These are phyloP conservation scores for Hanseniaspora meyeri DNA, from an alignment of 805 yeast species.

Conservation along the genomic window DNA sequence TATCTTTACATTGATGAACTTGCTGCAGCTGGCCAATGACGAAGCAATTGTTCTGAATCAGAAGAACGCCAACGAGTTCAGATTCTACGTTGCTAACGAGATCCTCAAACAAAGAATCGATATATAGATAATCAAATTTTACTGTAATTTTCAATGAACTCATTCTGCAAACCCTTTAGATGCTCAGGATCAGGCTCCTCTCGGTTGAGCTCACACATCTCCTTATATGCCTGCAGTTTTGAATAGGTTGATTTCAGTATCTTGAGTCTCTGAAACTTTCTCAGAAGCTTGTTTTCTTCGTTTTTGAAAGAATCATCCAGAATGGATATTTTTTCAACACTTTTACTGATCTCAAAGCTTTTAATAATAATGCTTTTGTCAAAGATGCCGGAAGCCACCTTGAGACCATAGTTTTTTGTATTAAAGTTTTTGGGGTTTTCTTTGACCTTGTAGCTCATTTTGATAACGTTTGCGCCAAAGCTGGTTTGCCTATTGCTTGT, in stretches of 20 bases:
- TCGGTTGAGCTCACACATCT: background rate
- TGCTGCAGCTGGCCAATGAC: conserved; percentile 45
- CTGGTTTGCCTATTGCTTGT: background rate
- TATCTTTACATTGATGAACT: conserved; percentile 75
- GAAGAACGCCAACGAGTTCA: conserved; percentile 35
- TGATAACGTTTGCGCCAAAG: conserved; percentile 16
- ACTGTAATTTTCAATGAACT: background rate
- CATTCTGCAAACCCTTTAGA: background rate
- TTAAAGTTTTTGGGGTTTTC: conserved; percentile 17
- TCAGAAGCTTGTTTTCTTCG: conserved; percentile 9
- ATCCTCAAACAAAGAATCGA: conserved; percentile 5
- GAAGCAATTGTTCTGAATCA: conserved; percentile 8
- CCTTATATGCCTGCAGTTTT: background rate
- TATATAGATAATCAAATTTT: background rate
- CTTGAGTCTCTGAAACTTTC: conserved; percentile 9
- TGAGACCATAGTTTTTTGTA: conserved; percentile 27
- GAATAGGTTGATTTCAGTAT: background rate
- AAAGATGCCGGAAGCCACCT: conserved; percentile 23
- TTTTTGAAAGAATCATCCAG: background rate
- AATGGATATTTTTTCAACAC: conserved; percentile 9
- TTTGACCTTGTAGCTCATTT: conserved; percentile 26
- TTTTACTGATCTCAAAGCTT: conserved; percentile 23
- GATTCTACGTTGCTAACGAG: conserved; percentile 32
- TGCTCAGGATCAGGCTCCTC: background rate
- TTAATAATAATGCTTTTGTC: conserved; percentile 20